Conservation (phyloP, 225 moss, liverwort and hornwort species). For the Antitrichia curtipendula region DNA sequence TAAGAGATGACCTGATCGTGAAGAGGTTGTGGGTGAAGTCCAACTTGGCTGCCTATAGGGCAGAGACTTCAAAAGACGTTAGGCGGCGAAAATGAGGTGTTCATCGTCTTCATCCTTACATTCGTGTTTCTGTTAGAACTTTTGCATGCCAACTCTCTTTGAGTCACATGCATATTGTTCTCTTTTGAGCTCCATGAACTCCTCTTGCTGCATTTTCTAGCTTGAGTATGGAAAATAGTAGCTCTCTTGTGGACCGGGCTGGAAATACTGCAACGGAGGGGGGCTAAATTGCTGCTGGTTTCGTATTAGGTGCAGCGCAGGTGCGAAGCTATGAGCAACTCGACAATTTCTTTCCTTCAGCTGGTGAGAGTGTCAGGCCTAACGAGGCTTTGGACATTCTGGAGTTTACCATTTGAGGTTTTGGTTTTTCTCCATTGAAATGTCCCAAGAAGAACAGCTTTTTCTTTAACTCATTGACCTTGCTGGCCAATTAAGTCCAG, state of each 20-base stretch:
- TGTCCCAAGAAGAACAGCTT: background rate
- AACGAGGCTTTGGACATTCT: background rate
- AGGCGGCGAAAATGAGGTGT: conserved; percentile 56
- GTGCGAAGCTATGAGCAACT: background rate
- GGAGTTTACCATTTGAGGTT: background rate
- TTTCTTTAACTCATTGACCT: background rate
- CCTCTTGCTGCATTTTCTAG: background rate
- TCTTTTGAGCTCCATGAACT: background rate
- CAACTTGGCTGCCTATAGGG: conserved; percentile 54
- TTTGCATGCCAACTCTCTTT: background rate
- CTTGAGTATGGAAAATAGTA: background rate
- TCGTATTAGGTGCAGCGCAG: background rate
- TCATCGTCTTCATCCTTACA: background rate
- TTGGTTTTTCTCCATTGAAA: background rate
- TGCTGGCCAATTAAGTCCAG: background rate
- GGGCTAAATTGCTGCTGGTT: background rate
- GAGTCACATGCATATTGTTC: background rate
- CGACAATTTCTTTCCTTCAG: background rate
- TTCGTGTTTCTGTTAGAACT: background rate
- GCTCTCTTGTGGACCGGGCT: background rate
- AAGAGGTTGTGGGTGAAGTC: conserved; percentile 75
- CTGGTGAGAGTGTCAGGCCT: background rate
- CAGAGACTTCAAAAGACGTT: conserved; percentile 55
- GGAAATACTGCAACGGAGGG: background rate
- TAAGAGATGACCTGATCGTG: conserved; percentile 52